Percentiles rank a stretch among this genome's conserved stretches.
phyloP scores from a whole-genome alignment of 2,329 filamentous ascomycete genomes.

The Thielaviopsis musarum region DNA sequence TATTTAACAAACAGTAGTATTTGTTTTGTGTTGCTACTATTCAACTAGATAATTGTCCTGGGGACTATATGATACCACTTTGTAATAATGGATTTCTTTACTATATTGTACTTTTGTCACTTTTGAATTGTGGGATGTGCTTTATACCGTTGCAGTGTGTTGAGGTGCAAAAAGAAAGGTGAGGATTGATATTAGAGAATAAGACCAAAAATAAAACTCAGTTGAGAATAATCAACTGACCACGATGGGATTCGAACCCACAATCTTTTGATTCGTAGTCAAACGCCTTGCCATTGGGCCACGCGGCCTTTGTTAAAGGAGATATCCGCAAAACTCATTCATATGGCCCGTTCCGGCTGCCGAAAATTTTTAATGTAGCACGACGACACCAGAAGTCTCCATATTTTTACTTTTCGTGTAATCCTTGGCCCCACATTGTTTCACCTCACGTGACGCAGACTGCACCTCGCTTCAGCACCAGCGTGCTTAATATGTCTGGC shows the following conservation, averaged over 20 bases:
- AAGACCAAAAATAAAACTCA: too few relatives aligned
- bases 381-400: too few relatives aligned
- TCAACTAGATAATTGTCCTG: conserved; percentile 8
- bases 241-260: conserved; percentile 11
- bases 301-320: not conserved
- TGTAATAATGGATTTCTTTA: not conserved
- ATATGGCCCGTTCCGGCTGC: not conserved
- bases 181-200: too few relatives aligned
- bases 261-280: conserved; percentile 11
- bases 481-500: too few relatives aligned
- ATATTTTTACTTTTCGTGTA: too few relatives aligned
- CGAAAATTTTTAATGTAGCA: too few relatives aligned
- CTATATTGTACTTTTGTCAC: not conserved
- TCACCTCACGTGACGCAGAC: too few relatives aligned
- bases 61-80: conserved; percentile 9
- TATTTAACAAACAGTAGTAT: conserved; percentile 7
- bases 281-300: conserved; percentile 11
- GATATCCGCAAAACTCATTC: not conserved
- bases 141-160: not conserved
- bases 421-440: too few relatives aligned
- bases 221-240: not conserved
- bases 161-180: not conserved
- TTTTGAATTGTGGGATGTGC: not conserved
- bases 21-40: conserved; percentile 8
- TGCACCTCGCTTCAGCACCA: too few relatives aligned